Base-by-base conservation (phyloP, 768 basidiomycete species). In the Naganishia randhawae region DNA sequence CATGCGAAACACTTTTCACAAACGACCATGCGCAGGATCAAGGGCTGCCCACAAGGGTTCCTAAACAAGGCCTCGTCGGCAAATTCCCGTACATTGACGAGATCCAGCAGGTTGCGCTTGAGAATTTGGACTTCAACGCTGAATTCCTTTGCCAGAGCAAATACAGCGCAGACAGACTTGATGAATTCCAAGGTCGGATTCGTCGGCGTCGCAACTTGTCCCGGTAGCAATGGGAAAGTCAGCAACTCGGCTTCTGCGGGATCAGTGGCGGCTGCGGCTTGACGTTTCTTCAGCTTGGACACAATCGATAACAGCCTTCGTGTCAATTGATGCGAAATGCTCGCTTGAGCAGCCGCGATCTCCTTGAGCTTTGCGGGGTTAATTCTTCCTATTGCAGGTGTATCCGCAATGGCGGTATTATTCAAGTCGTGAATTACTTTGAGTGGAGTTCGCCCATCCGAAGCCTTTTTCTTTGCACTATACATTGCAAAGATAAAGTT, bases 151-250 rank as follows among this genome's bases (percentile, higher is more conserved):
- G 89, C 87, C 17, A 97, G 84, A 0, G 82, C 83, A 73, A 95
- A 88, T 0, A 90, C 85, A 2, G 92, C 92, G 73, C 90, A 93
- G 6, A 85, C 80, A 69, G 87, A 89, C 79, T 98, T 99, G 82
- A 91, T 82, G 69, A 95, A 88, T 79, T 99, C 94, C 27, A 98
- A 86, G 0, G 86, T 81, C 0, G 94, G 90, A 72, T 94, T 90
- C 1, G 84, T 86, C 67, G 91, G 81, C 48, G 86, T 84, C 17
- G 93, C 85, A 75, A 93, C 84, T 2, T 91, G 88, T 14, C 96
- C 96, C 1, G 95, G 93, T 13, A 92, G 86, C 37, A 88, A 73
- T 0, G 95, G 95, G 80, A 99, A 99, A 0, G 81, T 78, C 79
- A 92, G 90, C 0, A 76, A 67, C 14, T 71, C 73, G n/a, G 77